Conservation (phyloP, 2,329 filamentous ascomycete species). For the Ascochyta rabiei region DNA sequence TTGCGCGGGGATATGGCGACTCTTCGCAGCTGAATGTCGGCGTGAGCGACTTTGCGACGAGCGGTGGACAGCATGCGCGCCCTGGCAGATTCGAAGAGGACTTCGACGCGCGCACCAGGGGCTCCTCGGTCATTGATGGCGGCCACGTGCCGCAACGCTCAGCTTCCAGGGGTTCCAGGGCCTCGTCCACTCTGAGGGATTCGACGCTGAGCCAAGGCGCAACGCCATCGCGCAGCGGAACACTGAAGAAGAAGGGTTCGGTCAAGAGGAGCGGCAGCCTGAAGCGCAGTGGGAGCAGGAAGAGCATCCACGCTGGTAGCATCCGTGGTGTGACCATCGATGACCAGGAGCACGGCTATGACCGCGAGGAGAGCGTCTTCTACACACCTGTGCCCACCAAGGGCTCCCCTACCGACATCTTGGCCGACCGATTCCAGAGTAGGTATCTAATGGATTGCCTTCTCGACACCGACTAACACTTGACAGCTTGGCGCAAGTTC, state of each 20-base stretch:
- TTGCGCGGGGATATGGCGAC: slow-evolving; percentile 44
- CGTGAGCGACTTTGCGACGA: slow-evolving; percentile 49
- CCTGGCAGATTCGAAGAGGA: slow-evolving; percentile 69
- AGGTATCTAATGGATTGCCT: slow-evolving; percentile 39
- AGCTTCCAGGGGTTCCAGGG: slow-evolving; percentile 59
- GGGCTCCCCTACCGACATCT: slow-evolving; percentile 83
- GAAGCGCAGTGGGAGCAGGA: slow-evolving; percentile 78
- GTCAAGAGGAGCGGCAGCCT: slow-evolving; percentile 75
- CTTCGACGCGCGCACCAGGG: slow-evolving; percentile 72
- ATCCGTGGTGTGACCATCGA: slow-evolving; percentile 80
- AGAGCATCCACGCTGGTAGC: slow-evolving; percentile 83
- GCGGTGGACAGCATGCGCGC: slow-evolving; percentile 33
- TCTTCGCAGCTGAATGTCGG: slow-evolving; percentile 34
- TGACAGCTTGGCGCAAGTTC: slow-evolving; percentile 88
- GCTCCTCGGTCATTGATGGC: slow-evolving; percentile 67
- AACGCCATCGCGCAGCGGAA: slow-evolving; percentile 67
- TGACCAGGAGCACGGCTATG: slow-evolving; percentile 67
- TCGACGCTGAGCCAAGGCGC: slow-evolving; percentile 53
- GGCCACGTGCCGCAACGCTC: slow-evolving; percentile 64
- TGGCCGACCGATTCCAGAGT: slow-evolving; percentile 90
- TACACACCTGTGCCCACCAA: slow-evolving; percentile 86
- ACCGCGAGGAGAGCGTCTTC: slow-evolving; percentile 81
- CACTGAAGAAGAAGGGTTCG: slow-evolving; percentile 87
- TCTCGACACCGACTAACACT: slow-evolving; percentile 21
- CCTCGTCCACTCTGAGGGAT: slow-evolving; percentile 20